Base-by-base conservation (phyloP, 306 rosid species). In the Vigna nakashimae region DNA sequence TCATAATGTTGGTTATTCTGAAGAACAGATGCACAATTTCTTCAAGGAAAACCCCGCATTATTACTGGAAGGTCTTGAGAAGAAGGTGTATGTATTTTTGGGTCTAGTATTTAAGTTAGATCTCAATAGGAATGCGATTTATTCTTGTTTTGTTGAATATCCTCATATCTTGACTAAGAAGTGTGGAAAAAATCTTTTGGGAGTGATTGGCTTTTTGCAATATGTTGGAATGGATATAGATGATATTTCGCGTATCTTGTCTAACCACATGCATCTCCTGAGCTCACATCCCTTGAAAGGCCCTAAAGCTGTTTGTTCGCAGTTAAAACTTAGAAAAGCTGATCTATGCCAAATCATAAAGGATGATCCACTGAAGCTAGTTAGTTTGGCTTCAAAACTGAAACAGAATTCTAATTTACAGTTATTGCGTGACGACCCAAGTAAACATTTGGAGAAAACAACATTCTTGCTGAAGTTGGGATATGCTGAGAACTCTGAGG, bases 401-500 rank as follows among this genome's bases (percentile, higher is more conserved):
- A 76, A 82, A 64, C 65, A 49, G 20, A 82, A 75, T 73, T 78
- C 65, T 74, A 6, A 43, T 28, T 78, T 65, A 65, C 86, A 59
- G 67, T 30, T 18, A 26, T 34, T 53, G 14, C 10, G 40, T 65
- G 46, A 28, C 34, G 82, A 72, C 71, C 88, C 86, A 7, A 63
- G 49, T 26, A 80, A 70, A n/a, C 78, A 81, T 70, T 20, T 87
- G 53, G 91, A 86, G 65, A 91, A 91, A 80, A 85, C 83, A 56
- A 68, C 76, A 12, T 93, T 93, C 87, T 84, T 93, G 89, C 9
- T 79, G 82, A 83, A 83, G 58, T 64, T 91, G 74, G 97, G 96
- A 49, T 93, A 87, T 76, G 15, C 65, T 0, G 96, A 91, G 73
- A 93, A 91, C 85, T 86, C 98, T 9, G 89, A 91, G 20, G 98